Evolutionary conservation across 768 basidiomycete genomes (phyloP), one percentile per base, ranked within the genome.

Genomic region (Lyophyllum shimeji): DNA sequence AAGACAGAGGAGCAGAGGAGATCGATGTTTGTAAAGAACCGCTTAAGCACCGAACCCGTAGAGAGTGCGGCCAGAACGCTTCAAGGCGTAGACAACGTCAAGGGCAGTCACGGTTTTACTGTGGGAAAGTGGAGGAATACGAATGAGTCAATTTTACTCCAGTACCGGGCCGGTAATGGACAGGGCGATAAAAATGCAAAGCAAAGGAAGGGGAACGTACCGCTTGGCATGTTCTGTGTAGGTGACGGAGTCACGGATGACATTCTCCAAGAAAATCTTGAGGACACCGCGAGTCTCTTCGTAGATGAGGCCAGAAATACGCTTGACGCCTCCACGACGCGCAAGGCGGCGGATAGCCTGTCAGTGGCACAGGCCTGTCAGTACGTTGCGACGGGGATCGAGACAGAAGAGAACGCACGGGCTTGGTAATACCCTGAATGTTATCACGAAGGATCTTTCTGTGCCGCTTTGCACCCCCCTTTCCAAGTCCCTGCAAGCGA

Each of bases 211-310:
- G 8, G 13, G 37, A 33, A 67, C 77, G 46, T 57, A 79, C 78
- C 89, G 84, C 75, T 95, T 95, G 53, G 93, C 91, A 79, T 95
- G 93, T 75, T 94, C 92, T 60, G 92, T 93, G 79, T 93, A 93
- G 64, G 90, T 93, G 62, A 93, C 60, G 39, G 60, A 61, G 37
- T 61, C 57, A 50, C 60, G 57, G 27, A 61, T 61, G 18, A 93
- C 82, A 65, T 84, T 84, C 73, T 83, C 81, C 51, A 82, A 73
- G 76, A 82, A 82, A 64, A 83, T 83, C 79, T 89, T 90, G 71
- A 89, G 81, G 52, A 89, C 87, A 75, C 86, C 86, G 66, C 88
- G 86, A 52, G 88, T 90, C 77, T 90, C 88, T 66, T 89, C 88
- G 76, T 90, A 89, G 73, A 89, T 87, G 64, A 87, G 77, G 57